A percentile compares a stretch with the other conserved stretches of the same genome.
Evolutionary conservation across 495 filamentous ascomycete species (phyloP).

Genomic region (Lophiostoma macrostomum): DNA sequence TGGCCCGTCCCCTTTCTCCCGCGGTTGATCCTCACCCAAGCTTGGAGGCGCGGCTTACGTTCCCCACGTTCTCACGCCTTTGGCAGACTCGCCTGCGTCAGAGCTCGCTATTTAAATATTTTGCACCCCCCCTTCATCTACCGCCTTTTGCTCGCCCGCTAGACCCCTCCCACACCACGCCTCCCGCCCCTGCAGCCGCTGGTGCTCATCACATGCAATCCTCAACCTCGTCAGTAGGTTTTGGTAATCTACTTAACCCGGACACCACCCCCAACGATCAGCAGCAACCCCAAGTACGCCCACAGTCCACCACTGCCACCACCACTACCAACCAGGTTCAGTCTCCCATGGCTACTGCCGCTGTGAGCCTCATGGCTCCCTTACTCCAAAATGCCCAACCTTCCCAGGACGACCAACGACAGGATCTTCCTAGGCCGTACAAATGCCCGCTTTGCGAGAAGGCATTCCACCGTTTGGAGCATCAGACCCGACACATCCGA

Average conservation of each 20-base stretch:
- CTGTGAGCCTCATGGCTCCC: slow-evolving; percentile 64
- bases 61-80: slow-evolving; percentile 18
- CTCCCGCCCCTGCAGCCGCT: slow-evolving; percentile 22
- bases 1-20: slow-evolving; percentile 24
- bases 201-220: slow-evolving; percentile 36
- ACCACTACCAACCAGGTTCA: not conserved
- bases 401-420: slow-evolving; percentile 44
- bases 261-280: slow-evolving; percentile 3
- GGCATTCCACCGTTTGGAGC: slow-evolving; percentile 96
- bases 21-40: slow-evolving; percentile 34
- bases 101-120: slow-evolving; percentile 22
- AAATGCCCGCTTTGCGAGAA: slow-evolving; percentile 98
- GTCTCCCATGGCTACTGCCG: slow-evolving; percentile 60
- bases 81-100: slow-evolving; percentile 19
- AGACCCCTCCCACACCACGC: not conserved
- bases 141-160: slow-evolving; percentile 23
- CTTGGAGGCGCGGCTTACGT: slow-evolving; percentile 6
- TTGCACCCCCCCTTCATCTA: slow-evolving; percentile 24
- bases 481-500: slow-evolving; percentile 95
- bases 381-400: slow-evolving; percentile 62
- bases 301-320: not conserved
- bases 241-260: slow-evolving; percentile 36
- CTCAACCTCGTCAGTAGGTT: slow-evolving; percentile 28
- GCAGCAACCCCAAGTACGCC: slow-evolving; percentile 9
- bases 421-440: slow-evolving; percentile 92